These are phyloP conservation scores for Aspergillus coremiiformis DNA, from an alignment of 495 filamentous ascomycete genomes.

Conservation along the genomic window DNA sequence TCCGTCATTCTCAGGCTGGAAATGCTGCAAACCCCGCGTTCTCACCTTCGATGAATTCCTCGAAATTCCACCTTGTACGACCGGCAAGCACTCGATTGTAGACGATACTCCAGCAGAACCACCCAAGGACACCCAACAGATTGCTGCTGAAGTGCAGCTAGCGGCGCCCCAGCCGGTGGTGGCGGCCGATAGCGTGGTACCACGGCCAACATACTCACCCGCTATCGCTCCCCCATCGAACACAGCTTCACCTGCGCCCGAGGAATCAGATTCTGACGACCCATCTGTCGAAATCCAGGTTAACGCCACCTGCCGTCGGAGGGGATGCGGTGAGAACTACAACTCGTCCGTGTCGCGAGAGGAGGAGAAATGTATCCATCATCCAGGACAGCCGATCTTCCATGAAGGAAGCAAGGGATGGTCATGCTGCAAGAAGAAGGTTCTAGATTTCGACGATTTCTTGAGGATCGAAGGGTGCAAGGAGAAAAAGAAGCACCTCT, in stretches of 20 bases:
- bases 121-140: conserved; percentile 31
- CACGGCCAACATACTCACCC: conserved; percentile 38
- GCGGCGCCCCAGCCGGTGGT: conserved; percentile 23
- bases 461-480: conserved; percentile 89
- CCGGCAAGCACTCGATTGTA: conserved; percentile 83
- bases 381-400: conserved; percentile 83
- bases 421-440: conserved; percentile 89
- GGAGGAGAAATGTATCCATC: conserved; percentile 74
- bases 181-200: conserved; percentile 13
- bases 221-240: conserved; percentile 47
- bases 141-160: conserved; percentile 12
- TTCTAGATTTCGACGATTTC: conserved; percentile 96
- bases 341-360: conserved; percentile 51
- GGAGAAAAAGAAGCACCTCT: conserved; percentile 73
- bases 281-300: conserved; percentile 58
- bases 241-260: conserved; percentile 55
- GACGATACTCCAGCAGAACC: conserved; percentile 62
- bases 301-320: conserved; percentile 69
- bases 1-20: conserved; percentile 65
- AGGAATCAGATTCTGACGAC: conserved; percentile 86
- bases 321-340: conserved; percentile 62
- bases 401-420: conserved; percentile 98
- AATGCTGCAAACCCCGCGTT: conserved; percentile 97
- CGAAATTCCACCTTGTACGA: conserved; percentile 85
- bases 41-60: conserved; percentile 99